Conservation (phyloP, 169 alveolate species). For the Cryptosporidium felis region DNA sequence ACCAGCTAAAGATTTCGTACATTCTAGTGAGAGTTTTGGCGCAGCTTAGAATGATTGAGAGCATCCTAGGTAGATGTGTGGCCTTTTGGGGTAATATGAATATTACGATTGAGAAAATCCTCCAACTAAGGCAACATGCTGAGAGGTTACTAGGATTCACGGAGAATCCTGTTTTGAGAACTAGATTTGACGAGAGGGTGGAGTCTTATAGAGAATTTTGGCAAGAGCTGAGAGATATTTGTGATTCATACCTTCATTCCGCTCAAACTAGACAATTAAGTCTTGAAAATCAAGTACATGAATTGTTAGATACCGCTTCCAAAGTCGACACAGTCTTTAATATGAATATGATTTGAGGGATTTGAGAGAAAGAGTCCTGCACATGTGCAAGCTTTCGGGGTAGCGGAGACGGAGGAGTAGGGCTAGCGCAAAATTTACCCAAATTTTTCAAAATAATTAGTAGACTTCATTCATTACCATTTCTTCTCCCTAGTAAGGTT, state of each 20-base stretch:
- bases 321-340: constrained; percentile 52
- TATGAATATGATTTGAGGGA: no score
- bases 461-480: no score
- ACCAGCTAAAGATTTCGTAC: constrained; percentile 45
- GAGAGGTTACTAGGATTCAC: constrained; percentile 60
- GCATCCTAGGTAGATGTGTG: constrained; percentile 53
- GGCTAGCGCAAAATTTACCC: no score
- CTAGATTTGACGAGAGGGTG: constrained; percentile 66
- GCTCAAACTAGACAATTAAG: constrained; percentile 18
- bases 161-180: constrained; percentile 47
- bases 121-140: constrained; percentile 56
- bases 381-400: no score
- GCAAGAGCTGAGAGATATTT: constrained; percentile 54
- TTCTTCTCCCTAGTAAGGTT: no score
- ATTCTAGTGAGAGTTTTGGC: constrained; percentile 53
- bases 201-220: constrained; percentile 42
- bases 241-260: constrained; percentile 43
- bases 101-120: constrained; percentile 51
- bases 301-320: constrained; percentile 52
- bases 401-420: no score
- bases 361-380: no score
- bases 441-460: no score
- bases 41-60: constrained; percentile 68
- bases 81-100: constrained; percentile 72
- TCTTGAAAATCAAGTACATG: constrained; percentile 57